Conservation (phyloP, 1,139 yeast genomes). For the Scheffersomyces stambukii region DNA sequence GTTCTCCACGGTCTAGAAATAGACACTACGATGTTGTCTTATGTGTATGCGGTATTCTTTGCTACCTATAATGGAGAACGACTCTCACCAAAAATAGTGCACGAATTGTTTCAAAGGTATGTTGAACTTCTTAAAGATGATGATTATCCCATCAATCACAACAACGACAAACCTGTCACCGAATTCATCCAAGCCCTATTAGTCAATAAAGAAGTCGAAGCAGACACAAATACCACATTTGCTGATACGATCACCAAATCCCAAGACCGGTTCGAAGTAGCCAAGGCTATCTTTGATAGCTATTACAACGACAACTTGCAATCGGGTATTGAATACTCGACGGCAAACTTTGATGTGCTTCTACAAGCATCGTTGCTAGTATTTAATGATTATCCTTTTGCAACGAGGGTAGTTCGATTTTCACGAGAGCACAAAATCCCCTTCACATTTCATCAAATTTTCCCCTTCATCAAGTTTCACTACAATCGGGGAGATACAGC, state of each 20-base stretch:
- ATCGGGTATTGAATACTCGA: no score
- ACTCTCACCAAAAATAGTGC: constrained; percentile 16
- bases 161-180: no score
- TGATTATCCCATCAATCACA: no score
- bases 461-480: constrained; percentile 37
- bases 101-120: constrained; percentile 19
- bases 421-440: constrained; percentile 26
- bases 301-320: constrained; percentile 13
- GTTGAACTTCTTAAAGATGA: constrained; percentile 4
- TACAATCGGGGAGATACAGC: constrained; percentile 26
- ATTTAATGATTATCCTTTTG: constrained; percentile 34
- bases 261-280: constrained; percentile 21
- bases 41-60: no score
- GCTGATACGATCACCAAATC: constrained; percentile 5
- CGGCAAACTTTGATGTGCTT: constrained; percentile 23
- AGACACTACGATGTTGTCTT: constrained; percentile 18
- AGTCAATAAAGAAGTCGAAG: no score
- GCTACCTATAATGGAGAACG: constrained; percentile 8
- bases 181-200: no score
- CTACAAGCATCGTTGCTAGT: constrained; percentile 24
- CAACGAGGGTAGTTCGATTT: constrained; percentile 24
- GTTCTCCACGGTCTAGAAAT: constrained; percentile 23
- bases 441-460: constrained; percentile 37
- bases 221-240: constrained; percentile 9
- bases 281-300: constrained; percentile 28